Percentiles rank a stretch among this genome's conserved stretches.
phyloP scores from a whole-genome alignment of 805 yeast genomes.

The Soucietia sequanensis region DNA sequence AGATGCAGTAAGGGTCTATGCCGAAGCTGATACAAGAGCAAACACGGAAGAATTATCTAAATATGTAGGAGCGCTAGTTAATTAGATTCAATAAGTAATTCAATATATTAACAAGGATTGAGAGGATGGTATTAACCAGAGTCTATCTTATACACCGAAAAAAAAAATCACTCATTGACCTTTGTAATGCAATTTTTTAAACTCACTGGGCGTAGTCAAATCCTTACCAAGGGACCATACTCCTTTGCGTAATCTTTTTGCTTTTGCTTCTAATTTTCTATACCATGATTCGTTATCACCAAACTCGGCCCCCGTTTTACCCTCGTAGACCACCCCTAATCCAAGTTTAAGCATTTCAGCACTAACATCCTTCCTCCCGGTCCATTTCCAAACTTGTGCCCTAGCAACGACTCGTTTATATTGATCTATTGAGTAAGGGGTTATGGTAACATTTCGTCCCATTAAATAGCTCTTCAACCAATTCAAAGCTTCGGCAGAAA shows the following conservation, averaged over 20 bases:
- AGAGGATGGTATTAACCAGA: too few relatives aligned
- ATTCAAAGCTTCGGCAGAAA: constrained; percentile 73
- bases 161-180: constrained; percentile 4
- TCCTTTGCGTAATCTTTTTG: constrained; percentile 59
- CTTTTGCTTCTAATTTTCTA: constrained; percentile 55
- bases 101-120: too few relatives aligned
- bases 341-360: constrained; percentile 85
- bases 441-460: constrained; percentile 67
- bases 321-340: constrained; percentile 85
- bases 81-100: too few relatives aligned
- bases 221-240: constrained; percentile 61
- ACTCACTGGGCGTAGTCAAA: constrained; percentile 74
- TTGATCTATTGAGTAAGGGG: constrained; percentile 83
- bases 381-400: constrained; percentile 56
- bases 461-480: constrained; percentile 72
- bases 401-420: constrained; percentile 85
- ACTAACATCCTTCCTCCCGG: constrained; percentile 76
- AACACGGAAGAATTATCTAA: constrained; percentile 28
- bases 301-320: constrained; percentile 77
- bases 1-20: constrained; percentile 93
- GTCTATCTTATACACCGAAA: neutral
- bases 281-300: constrained; percentile 71
- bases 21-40: constrained; percentile 65
- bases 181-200: constrained; percentile 47
- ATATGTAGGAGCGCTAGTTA: constrained; percentile 27